Conservation (phyloP, 306 rosid species). For the Astragalus membranaceus region DNA sequence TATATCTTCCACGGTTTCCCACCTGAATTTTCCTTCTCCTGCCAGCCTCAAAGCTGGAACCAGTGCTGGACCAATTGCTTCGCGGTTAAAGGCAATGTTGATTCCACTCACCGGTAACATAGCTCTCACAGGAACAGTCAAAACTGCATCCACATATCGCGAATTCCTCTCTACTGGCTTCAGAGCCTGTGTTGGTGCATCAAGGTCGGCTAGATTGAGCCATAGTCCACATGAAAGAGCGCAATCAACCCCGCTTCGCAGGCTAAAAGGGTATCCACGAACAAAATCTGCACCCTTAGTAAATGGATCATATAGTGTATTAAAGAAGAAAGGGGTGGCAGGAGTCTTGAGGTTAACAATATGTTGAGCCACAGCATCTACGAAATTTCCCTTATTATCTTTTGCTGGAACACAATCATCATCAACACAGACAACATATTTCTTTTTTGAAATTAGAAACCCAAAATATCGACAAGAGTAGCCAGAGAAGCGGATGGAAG, state of each 20-base stretch:
- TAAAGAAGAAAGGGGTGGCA: constrained; percentile 98
- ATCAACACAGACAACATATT: constrained; percentile 76
- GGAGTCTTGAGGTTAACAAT: constrained; percentile 72
- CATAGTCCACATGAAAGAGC: constrained; percentile 89
- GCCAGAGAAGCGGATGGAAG: constrained; percentile 67
- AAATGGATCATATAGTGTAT: constrained; percentile 91
- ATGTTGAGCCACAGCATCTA: constrained; percentile 78
- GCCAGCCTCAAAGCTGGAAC: constrained; percentile 72
- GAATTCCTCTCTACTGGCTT: constrained; percentile 58
- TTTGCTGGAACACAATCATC: constrained; percentile 88
- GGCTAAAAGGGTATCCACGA: constrained; percentile 98
- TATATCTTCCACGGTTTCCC: constrained; percentile 97
- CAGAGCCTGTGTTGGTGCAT: constrained; percentile 97
- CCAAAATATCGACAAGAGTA: constrained; percentile 96
- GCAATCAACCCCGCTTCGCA: constrained; percentile 78
- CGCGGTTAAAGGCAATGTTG: constrained; percentile 85
- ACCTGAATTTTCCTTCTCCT: constrained; percentile 87
- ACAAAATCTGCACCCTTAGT: constrained; percentile 91
- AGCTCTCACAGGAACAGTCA: constrained; percentile 71
- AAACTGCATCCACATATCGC: constrained; percentile 84
- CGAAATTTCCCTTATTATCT: constrained; percentile 48
- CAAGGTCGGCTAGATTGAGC: constrained; percentile 88
- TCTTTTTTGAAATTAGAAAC: constrained; percentile 68
- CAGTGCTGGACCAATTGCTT: constrained; percentile 72
- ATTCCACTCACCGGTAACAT: constrained; percentile 91